Evolutionary conservation across 345 rosid genomes (phyloP).

Genomic region (Eucalyptus tenuipes): DNA sequence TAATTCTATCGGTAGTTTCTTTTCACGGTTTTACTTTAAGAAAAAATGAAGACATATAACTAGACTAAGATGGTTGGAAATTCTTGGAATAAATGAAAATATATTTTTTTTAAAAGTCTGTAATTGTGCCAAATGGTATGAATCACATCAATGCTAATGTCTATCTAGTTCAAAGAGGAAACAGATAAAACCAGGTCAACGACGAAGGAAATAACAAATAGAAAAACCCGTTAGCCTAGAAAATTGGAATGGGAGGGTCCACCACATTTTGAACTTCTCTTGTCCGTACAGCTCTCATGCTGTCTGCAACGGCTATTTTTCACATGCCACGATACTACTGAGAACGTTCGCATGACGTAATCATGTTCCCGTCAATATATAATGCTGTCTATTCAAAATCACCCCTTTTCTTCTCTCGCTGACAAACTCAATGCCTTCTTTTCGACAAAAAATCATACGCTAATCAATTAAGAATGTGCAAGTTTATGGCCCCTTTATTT

Average conservation of each 20-base stretch:
- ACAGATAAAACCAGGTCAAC: not conserved
- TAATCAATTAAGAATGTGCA: not conserved
- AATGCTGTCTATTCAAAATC: not conserved
- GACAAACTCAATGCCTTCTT: not conserved
- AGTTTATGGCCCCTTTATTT: not conserved
- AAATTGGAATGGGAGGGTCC: not conserved
- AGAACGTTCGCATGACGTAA: not conserved
- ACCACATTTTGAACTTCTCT: not conserved
- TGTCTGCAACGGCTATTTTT: not conserved
- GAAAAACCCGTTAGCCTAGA: not conserved
- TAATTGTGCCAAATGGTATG: not conserved
- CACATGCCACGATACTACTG: not conserved
- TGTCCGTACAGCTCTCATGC: not conserved
- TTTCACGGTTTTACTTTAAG: rapidly evolving
- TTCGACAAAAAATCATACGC: not conserved
- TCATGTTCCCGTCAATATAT: not conserved
- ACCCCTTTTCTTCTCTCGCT: not conserved
- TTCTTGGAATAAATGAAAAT: not conserved
- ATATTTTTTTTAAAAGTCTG: rapidly evolving
- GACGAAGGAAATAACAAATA: not conserved
- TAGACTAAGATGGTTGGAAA: not conserved
- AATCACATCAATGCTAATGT: not conserved
- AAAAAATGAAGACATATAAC: not conserved
- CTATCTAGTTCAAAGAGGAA: not conserved
- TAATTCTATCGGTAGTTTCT: rapidly evolving